A percentile compares a stretch with the other conserved stretches of the same genome.
phyloP scores from a whole-genome alignment of 306 rosid genomes.

The Erythrophleum fordii region DNA sequence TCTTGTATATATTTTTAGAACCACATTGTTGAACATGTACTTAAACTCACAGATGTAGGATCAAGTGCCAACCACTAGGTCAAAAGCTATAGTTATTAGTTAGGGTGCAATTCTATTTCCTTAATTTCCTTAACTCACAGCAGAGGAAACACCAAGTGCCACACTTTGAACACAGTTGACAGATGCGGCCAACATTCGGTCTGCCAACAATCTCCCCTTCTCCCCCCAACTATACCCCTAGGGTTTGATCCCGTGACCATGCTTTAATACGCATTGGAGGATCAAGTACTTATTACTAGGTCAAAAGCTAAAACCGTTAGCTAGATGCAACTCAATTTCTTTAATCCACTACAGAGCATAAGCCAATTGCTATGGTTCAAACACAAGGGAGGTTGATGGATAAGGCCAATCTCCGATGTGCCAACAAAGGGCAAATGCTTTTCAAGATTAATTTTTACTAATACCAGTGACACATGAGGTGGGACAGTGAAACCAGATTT shows the following conservation, averaged over 20 bases:
- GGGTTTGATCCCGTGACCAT: neutral
- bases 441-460: neutral
- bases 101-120: neutral
- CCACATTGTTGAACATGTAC: constrained; percentile 1
- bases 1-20: constrained; percentile 13
- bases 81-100: neutral
- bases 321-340: neutral
- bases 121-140: neutral
- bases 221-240: neutral
- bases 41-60: neutral
- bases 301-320: neutral
- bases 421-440: neutral
- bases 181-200: neutral
- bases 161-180: neutral
- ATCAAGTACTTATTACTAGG: neutral
- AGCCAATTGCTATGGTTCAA: neutral
- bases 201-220: neutral
- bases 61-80: neutral
- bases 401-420: neutral
- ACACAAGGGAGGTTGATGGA: neutral
- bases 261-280: neutral
- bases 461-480: neutral
- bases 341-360: neutral
- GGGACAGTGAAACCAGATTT: neutral
- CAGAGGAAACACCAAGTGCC: neutral